phyloP scores from a whole-genome alignment of 2,329 filamentous ascomycete species.

The Mollisia scopiformis region DNA sequence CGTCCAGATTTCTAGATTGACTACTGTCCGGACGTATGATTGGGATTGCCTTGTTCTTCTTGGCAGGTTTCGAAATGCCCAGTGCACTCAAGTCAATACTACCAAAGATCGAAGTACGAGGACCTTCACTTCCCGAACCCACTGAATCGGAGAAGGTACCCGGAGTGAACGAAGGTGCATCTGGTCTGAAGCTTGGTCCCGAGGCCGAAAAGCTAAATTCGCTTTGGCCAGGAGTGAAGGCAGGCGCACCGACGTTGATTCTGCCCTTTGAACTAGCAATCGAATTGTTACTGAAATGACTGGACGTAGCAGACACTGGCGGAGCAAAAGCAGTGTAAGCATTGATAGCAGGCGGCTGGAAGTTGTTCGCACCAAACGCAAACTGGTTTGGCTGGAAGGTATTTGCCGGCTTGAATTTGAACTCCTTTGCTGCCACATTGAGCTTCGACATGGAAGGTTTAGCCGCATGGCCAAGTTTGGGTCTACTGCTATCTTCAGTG shows the following conservation, averaged over 20 bases:
- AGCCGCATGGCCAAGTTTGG: slow-evolving; percentile 62
- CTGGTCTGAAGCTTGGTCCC: slow-evolving; percentile 72
- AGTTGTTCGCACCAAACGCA: slow-evolving; percentile 48
- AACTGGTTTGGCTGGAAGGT: slow-evolving; percentile 55
- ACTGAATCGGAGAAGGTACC: slow-evolving; percentile 49
- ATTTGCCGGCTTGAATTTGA: slow-evolving; percentile 67
- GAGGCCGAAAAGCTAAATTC: slow-evolving; percentile 71
- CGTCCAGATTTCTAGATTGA: slow-evolving; percentile 36
- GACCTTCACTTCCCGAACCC: slow-evolving; percentile 47
- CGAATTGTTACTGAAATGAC: slow-evolving; percentile 32
- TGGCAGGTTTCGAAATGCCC: slow-evolving; percentile 66
- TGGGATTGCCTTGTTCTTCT: slow-evolving; percentile 81
- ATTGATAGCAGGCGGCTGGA: slow-evolving; percentile 54
- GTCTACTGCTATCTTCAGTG: slow-evolving; percentile 38
- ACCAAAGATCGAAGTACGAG: slow-evolving; percentile 63
- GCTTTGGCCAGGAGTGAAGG: slow-evolving; percentile 69
- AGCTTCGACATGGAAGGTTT: slow-evolving; percentile 77
- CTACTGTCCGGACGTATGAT: slow-evolving; percentile 70
- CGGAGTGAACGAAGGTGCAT: slow-evolving; percentile 78
- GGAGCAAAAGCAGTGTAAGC: slow-evolving; percentile 27
- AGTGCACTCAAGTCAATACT: slow-evolving; percentile 66
- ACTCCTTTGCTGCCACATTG: slow-evolving; percentile 88
- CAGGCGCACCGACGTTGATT: slow-evolving; percentile 71
- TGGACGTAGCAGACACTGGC: slow-evolving; percentile 41
- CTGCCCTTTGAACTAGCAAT: slow-evolving; percentile 41